Percentiles rank a stretch among this genome's conserved stretches.
phyloP scores from a whole-genome alignment of 2,329 filamentous ascomycete species.

The Aspergillus persii region DNA sequence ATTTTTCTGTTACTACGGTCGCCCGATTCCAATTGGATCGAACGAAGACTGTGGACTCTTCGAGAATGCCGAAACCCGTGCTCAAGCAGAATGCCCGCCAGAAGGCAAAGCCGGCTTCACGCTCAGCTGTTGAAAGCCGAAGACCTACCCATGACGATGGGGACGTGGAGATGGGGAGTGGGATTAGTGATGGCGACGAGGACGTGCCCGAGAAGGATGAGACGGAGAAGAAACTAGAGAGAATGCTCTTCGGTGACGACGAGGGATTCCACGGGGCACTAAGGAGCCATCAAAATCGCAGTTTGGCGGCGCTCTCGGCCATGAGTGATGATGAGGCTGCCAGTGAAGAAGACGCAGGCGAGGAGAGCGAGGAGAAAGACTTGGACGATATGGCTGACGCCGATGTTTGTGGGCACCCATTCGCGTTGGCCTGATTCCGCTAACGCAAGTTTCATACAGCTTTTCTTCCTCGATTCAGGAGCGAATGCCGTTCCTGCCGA shows the following conservation, averaged over 20 bases:
- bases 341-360: slow-evolving; percentile 27
- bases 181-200: slow-evolving; percentile 18
- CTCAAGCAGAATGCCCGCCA: slow-evolving; percentile 32
- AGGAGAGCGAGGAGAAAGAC: slow-evolving; percentile 47
- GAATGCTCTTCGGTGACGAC: slow-evolving; percentile 82
- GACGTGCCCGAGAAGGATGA: slow-evolving; percentile 66
- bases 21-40: background rate
- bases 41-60: background rate
- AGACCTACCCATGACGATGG: slow-evolving; percentile 19
- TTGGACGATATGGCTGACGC: slow-evolving; percentile 71
- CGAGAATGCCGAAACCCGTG: slow-evolving; percentile 27
- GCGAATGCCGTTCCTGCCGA: slow-evolving; percentile 41
- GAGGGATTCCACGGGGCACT: slow-evolving; percentile 76
- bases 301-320: slow-evolving; percentile 37
- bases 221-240: slow-evolving; percentile 81
- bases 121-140: slow-evolving; percentile 24
- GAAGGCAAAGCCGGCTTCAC: slow-evolving; percentile 19
- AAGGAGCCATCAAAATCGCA: slow-evolving; percentile 54
- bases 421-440: slow-evolving; percentile 1
- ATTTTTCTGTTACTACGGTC: background rate
- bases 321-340: slow-evolving; percentile 30
- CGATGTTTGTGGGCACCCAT: slow-evolving; percentile 51
- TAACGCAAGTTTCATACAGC: slow-evolving; percentile 33
- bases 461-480: slow-evolving; percentile 80
- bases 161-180: slow-evolving; percentile 21